Evolutionary conservation across 768 basidiomycete species (phyloP), one percentile per base, ranked within the genome.

Genomic region (Boletus vermiculosoides): DNA sequence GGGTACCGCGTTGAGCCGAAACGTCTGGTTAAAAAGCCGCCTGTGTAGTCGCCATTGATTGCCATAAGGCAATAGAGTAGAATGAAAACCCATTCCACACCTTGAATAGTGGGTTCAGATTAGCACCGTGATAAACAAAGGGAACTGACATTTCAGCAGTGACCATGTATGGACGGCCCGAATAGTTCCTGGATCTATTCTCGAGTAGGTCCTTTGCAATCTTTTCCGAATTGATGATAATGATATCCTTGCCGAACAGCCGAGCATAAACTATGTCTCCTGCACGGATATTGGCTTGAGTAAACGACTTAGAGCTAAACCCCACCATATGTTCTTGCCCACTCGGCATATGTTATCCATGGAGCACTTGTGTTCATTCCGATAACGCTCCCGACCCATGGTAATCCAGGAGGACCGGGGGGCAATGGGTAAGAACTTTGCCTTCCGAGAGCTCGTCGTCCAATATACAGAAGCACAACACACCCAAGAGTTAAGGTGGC

Each of bases 41-140:
- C 62, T 34, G 12, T 63, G 60, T 5, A 59, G 13, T 23, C 61
- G 49, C 63, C 62, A 63, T n/a, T 2, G 11, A n/a, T 64, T 44
- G 0, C 62, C 58, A 3, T 63, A 56, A 0, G 16, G 44, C 39
- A 61, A 2, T 0, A 46, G 0, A 7, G 9, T 20, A 1, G 60
- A 30, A 6, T 40, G 23, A 33, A 52, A 61, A 7, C 13, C 58
- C 5, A 55, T 0, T 4, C 60, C 60, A 23, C 42, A 33, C 6
- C 60, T 60, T n/a, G 2, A 20, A 22, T 45, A 41, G 1, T 13
- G 3, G 12, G 10, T 22, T 46, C 23, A 37, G 36, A 10, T 40
- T 6, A 16, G 18, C 1, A 23, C 15, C 20, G 18, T 22, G 15
- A 46, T 8, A 41, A 37, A 55, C 1, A 37, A 1, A 3, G n/a